Evolutionary conservation across 192 early-diverging fungal species (phyloP).

Genomic region (Coemansia sp.): DNA sequence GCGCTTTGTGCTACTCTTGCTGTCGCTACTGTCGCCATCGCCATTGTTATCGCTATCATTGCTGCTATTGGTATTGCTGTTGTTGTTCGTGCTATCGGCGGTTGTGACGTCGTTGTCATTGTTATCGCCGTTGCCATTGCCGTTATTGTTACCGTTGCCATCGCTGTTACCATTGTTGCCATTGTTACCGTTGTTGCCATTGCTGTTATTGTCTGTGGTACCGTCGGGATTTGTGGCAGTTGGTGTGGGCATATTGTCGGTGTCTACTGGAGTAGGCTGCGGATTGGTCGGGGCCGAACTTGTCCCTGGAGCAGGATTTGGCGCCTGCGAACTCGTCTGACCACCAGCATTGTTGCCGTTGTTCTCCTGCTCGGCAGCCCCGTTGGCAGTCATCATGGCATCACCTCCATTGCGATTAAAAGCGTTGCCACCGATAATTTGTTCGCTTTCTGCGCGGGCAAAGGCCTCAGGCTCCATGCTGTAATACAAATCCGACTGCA

Average conservation of each 20-base stretch:
- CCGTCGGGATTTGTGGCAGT: no score
- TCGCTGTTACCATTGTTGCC: no score
- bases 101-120: not conserved
- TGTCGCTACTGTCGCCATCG: not conserved
- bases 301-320: not conserved
- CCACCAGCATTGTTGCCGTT: not conserved
- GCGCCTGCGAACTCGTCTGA: not conserved
- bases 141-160: no score
- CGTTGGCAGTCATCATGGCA: not conserved
- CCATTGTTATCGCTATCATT: not conserved
- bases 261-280: not conserved
- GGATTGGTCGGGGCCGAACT: not conserved
- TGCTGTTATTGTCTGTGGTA: no score
- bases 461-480: slow-evolving; percentile 1
- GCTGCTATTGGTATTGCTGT: not conserved
- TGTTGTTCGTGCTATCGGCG: not conserved
- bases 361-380: not conserved
- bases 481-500: not conserved
- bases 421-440: not conserved
- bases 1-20: not conserved
- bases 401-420: not conserved
- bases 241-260: no score
- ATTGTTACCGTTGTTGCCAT: no score
- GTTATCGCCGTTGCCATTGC: not conserved
- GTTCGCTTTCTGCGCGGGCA: not conserved